phyloP scores from a whole-genome alignment of 2,329 filamentous ascomycete species.

The Microdochium trichocladiopsis region DNA sequence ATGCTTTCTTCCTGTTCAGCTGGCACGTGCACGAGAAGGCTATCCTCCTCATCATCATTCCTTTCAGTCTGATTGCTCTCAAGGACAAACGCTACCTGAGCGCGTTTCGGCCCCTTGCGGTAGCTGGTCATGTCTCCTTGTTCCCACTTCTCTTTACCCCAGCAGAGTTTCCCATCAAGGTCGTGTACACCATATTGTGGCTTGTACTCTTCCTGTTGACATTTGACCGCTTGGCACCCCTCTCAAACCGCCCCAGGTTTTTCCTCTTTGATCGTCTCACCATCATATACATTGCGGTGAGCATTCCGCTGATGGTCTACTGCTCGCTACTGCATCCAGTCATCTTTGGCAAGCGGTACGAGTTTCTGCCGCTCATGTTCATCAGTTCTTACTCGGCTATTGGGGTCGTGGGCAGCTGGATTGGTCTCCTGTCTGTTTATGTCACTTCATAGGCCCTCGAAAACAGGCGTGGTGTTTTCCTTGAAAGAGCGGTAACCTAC shows the following conservation, averaged over 20 bases:
- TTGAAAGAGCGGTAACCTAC: neutral
- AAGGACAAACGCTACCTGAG: slow-evolving; percentile 85
- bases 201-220: slow-evolving; percentile 75
- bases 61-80: slow-evolving; percentile 87
- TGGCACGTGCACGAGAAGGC: slow-evolving; percentile 99
- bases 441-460: slow-evolving; percentile 46
- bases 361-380: slow-evolving; percentile 95
- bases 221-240: slow-evolving; percentile 83
- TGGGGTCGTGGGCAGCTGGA: slow-evolving; percentile 92
- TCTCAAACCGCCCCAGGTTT: slow-evolving; percentile 69
- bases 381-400: slow-evolving; percentile 90
- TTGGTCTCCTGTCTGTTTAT: slow-evolving; percentile 90
- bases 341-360: slow-evolving; percentile 75
- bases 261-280: slow-evolving; percentile 91
- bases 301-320: slow-evolving; percentile 84
- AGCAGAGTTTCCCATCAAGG: slow-evolving; percentile 91
- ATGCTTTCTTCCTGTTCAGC: slow-evolving; percentile 93
- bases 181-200: slow-evolving; percentile 88
- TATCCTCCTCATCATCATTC: slow-evolving; percentile 86
- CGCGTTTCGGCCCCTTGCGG: slow-evolving; percentile 84
- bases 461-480: neutral
- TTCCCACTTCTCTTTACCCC: slow-evolving; percentile 91
- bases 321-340: slow-evolving; percentile 77
- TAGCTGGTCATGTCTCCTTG: slow-evolving; percentile 89
- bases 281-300: slow-evolving; percentile 80